Evolutionary conservation across 768 basidiomycete species (phyloP).

Genomic region (Termitomyces sp.): DNA sequence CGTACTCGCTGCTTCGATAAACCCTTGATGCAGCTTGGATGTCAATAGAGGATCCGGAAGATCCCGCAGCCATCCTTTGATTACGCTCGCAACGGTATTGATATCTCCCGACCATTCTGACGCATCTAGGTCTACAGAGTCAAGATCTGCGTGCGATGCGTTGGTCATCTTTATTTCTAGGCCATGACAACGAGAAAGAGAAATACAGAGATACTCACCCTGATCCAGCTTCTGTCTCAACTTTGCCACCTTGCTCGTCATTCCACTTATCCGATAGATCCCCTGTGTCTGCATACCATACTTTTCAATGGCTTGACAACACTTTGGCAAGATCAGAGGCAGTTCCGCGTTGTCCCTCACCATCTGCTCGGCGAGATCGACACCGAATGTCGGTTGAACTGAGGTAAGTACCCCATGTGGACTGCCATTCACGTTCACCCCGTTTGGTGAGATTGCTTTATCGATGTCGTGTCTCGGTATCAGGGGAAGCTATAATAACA

Average conservation of each 20-base stretch:
- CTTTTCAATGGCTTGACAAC: slow-evolving; percentile 87
- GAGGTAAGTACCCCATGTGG: slow-evolving; percentile 58
- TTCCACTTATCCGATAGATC: slow-evolving; percentile 92
- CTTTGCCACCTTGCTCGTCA: slow-evolving; percentile 76
- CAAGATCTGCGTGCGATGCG: slow-evolving; percentile 49
- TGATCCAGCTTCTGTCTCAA: slow-evolving; percentile 82
- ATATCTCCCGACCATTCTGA: slow-evolving; percentile 93
- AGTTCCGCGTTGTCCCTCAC: slow-evolving; percentile 85
- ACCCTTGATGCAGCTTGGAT: slow-evolving; percentile 76
- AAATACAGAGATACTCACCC: slow-evolving; percentile 39
- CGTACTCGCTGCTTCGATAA: slow-evolving; percentile 85
- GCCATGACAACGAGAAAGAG: neutral
- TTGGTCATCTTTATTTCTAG: neutral
- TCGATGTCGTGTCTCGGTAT: slow-evolving; percentile 37
- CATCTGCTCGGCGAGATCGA: slow-evolving; percentile 93
- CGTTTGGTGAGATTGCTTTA: slow-evolving; percentile 18
- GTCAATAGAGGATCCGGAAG: slow-evolving; percentile 93
- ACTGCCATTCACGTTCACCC: slow-evolving; percentile 26
- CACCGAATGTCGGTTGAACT: slow-evolving; percentile 77
- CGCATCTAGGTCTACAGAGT: slow-evolving; percentile 79
- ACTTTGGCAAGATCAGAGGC: slow-evolving; percentile 82
- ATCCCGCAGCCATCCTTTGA: slow-evolving; percentile 96
- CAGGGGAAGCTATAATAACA: slow-evolving; percentile 48
- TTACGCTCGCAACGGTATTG: slow-evolving; percentile 89
- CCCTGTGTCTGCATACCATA: slow-evolving; percentile 81